phyloP scores from a whole-genome alignment of 129 eudicot species.

The Pittosporum tobira region DNA sequence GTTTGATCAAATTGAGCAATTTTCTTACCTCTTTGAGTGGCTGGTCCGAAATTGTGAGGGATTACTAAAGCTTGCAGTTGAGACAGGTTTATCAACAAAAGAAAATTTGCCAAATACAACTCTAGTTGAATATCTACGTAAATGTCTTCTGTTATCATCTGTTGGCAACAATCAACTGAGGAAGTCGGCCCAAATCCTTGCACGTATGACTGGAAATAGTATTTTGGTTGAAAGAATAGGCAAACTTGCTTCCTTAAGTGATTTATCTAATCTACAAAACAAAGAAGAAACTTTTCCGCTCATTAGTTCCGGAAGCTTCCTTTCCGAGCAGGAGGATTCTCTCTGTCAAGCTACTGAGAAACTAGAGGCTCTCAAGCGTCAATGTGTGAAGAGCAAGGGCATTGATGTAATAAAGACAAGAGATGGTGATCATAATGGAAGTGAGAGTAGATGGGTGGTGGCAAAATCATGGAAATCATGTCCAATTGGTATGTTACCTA shows the following conservation, averaged over 20 bases:
- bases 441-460: constrained; percentile 35
- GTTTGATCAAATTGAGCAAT: constrained; percentile 24
- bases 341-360: constrained; percentile 42
- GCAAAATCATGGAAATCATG: constrained; percentile 71
- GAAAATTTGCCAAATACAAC: constrained; percentile 31
- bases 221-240: constrained; percentile 35
- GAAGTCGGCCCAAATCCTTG: constrained; percentile 42
- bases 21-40: constrained; percentile 50
- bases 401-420: constrained; percentile 3
- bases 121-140: constrained; percentile 32
- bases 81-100: constrained; percentile 17
- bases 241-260: constrained; percentile 41
- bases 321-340: constrained; percentile 39
- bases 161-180: constrained; percentile 37
- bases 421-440: constrained; percentile 4
- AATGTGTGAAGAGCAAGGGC: constrained; percentile 22
- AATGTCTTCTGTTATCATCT: constrained; percentile 40
- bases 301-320: constrained; percentile 18
- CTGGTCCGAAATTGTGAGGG: constrained; percentile 40
- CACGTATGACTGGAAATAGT: constrained; percentile 35
- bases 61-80: constrained; percentile 27
- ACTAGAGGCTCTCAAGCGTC: constrained; percentile 30
- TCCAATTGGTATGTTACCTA: constrained; percentile 79
- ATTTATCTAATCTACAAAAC: constrained; percentile 10
- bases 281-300: constrained; percentile 9